Evolutionary conservation across 2,329 filamentous ascomycete species (phyloP).

Genomic region (Endoconidiophora laricicola): DNA sequence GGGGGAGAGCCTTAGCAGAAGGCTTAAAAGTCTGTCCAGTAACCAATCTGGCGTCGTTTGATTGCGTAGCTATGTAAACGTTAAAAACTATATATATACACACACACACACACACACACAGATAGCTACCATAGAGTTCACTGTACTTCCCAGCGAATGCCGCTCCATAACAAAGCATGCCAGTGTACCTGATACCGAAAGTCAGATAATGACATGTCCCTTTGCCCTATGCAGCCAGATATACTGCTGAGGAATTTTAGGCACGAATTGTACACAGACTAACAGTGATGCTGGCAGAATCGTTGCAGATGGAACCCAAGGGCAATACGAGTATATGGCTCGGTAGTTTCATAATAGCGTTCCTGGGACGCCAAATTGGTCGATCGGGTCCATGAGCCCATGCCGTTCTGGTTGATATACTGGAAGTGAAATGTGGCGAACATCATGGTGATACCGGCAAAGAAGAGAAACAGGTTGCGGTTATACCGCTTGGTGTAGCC

Average conservation of each 20-base stretch:
- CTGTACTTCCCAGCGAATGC: not conserved
- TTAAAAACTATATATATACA: not conserved
- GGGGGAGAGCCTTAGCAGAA: no score
- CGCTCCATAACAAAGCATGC: constrained; percentile 1
- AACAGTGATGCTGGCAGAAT: constrained; percentile 6
- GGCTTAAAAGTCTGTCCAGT: no score
- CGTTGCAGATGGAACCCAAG: not conserved
- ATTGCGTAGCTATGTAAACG: not conserved
- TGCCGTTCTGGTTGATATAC: constrained; percentile 1
- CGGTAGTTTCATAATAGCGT: constrained; percentile 7
- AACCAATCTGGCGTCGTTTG: no score
- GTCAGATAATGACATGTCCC: not conserved
- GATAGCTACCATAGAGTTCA: constrained; percentile 1
- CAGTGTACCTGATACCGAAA: not conserved
- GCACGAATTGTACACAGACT: constrained; percentile 6
- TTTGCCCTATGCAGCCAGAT: not conserved
- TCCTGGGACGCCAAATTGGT: constrained; percentile 4
- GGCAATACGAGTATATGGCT: not conserved
- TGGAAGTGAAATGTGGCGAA: constrained; percentile 1
- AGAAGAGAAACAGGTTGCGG: constrained; percentile 1
- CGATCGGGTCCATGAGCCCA: not conserved
- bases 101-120: constrained; percentile 9
- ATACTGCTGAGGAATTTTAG: constrained; percentile 2
- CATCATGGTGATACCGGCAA: constrained; percentile 1
- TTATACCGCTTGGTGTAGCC: constrained; percentile 4